Percentiles rank a stretch among this genome's conserved stretches.
Evolutionary conservation across 805 yeast genomes (phyloP).

Genomic region (Jamesozyma spencerorum): DNA sequence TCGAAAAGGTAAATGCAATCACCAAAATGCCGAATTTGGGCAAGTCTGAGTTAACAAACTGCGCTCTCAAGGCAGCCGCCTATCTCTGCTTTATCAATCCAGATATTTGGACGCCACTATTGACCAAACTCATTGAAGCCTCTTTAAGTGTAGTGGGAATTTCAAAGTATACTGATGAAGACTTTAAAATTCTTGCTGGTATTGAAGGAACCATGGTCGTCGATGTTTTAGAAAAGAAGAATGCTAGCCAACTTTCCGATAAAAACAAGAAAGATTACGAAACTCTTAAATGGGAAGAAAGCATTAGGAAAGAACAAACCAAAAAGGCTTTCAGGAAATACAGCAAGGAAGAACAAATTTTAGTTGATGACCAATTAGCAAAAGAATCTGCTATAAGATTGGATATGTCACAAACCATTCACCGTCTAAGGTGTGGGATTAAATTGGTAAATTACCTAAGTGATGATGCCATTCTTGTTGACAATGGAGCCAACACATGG

Average conservation of each 20-base stretch:
- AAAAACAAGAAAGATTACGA: conserved; percentile 80
- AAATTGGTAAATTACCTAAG: conserved; percentile 48
- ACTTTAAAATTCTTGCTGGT: conserved; percentile 57
- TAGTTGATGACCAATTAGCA: conserved; percentile 52
- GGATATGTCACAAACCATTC: conserved; percentile 33
- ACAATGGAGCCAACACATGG: conserved; percentile 65
- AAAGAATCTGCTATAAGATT: conserved; percentile 52
- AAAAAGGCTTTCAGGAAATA: conserved; percentile 44
- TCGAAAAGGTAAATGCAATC: conserved; percentile 14
- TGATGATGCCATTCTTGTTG: conserved; percentile 38
- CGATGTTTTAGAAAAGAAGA: conserved; percentile 45
- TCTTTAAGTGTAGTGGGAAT: conserved; percentile 36
- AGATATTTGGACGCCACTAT: conserved; percentile 40
- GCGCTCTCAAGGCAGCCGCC: conserved; percentile 45
- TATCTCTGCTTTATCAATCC: conserved; percentile 53
- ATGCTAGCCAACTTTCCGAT: conserved; percentile 39
- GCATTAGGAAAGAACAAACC: conserved; percentile 64
- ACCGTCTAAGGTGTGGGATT: conserved; percentile 40
- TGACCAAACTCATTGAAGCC: conserved; percentile 35
- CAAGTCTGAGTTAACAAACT: conserved; percentile 30
- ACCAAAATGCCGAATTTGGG: conserved; percentile 11
- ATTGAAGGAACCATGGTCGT: conserved; percentile 61
- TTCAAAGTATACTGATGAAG: conserved; percentile 37
- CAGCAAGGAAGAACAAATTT: conserved; percentile 65
- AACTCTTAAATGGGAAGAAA: conserved; percentile 82